Evolutionary conservation across 179 eudicot genomes (phyloP).

Genomic region (Silene noctiflora): DNA sequence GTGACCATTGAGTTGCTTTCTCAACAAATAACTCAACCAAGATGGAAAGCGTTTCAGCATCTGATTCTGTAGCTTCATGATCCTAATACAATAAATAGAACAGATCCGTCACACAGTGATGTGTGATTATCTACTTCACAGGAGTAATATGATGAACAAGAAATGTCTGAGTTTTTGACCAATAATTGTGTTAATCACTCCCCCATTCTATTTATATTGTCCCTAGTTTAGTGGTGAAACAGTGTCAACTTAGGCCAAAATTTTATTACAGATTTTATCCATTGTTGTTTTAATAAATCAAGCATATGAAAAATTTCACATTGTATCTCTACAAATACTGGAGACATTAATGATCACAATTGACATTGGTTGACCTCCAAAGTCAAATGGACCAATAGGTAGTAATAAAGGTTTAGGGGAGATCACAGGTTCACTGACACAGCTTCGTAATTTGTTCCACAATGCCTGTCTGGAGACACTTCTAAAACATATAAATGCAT

Average conservation of each 20-base stretch:
- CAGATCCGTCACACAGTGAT: background rate
- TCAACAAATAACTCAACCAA: conserved; percentile 78
- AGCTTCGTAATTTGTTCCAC: background rate
- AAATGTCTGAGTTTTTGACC: too few relatives aligned
- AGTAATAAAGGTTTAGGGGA: background rate
- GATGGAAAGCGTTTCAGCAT: conserved; percentile 75
- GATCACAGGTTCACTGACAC: background rate
- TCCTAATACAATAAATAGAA: conserved; percentile 45
- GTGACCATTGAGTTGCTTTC: conserved; percentile 73
- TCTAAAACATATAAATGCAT: conserved; percentile 8
- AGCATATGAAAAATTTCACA: too few relatives aligned
- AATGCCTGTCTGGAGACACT: background rate
- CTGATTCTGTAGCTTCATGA: conserved; percentile 64
- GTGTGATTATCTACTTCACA: background rate
- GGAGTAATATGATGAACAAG: background rate
- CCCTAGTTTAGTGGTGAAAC: too few relatives aligned
- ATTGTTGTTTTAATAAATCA: too few relatives aligned
- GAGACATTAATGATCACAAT: background rate
- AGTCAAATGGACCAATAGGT: background rate
- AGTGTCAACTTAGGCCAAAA: too few relatives aligned
- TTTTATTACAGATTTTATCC: too few relatives aligned
- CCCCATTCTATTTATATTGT: too few relatives aligned
- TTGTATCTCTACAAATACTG: too few relatives aligned
- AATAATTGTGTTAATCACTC: too few relatives aligned
- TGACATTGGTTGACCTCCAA: background rate